Conservation (phyloP, 1,139 yeast species). For the Suhomyces terraborum region DNA sequence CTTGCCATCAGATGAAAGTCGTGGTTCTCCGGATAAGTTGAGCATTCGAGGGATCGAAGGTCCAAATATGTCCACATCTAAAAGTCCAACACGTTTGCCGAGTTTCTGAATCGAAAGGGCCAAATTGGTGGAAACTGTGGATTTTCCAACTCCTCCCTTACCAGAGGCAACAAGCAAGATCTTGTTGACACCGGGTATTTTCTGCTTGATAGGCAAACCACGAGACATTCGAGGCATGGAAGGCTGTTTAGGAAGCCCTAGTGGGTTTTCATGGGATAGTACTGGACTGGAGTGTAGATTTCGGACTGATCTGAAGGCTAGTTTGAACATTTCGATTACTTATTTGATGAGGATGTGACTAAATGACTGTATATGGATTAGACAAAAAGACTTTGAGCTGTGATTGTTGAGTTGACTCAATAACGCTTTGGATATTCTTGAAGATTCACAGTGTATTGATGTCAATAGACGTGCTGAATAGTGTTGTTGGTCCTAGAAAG, state of each 20-base stretch:
- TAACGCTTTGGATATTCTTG: no score
- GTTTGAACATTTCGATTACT: constrained; percentile 3
- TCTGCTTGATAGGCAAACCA: constrained; percentile 57
- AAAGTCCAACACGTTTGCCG: constrained; percentile 65
- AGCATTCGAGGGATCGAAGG: constrained; percentile 77
- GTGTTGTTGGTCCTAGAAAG: background rate
- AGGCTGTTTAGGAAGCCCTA: constrained; percentile 56
- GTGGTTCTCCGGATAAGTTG: constrained; percentile 66
- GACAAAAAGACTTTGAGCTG: no score
- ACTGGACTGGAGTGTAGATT: constrained; percentile 3
- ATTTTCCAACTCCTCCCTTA: constrained; percentile 76
- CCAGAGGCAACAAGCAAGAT: constrained; percentile 76
- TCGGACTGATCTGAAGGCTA: constrained; percentile 8
- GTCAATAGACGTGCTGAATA: background rate
- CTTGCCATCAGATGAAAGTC: constrained; percentile 55
- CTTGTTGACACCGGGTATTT: constrained; percentile 60
- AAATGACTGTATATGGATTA: no score
- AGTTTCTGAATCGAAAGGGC: constrained; percentile 60
- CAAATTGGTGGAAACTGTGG: constrained; percentile 62
- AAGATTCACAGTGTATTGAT: no score
- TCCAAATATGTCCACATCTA: constrained; percentile 84
- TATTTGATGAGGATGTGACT: background rate
- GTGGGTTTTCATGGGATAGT: constrained; percentile 51
- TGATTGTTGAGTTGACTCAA: no score
- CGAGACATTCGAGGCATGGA: constrained; percentile 42